Evolutionary conservation across 1,284 basidiomycete genomes (phyloP), one percentile per base, ranked within the genome.

Genomic region (Agroathelia rolfsii): DNA sequence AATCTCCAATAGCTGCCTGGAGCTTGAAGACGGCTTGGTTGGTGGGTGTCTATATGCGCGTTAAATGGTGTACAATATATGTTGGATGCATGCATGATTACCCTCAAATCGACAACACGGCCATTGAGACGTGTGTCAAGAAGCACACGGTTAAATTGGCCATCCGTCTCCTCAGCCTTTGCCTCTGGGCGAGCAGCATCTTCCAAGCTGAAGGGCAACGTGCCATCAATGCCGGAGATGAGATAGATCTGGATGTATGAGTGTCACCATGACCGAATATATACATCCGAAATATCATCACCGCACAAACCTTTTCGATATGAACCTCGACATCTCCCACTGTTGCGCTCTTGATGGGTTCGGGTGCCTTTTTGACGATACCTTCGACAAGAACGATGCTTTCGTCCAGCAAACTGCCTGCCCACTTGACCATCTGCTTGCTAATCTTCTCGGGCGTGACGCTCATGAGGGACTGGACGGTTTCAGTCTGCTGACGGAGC

Each of bases 381-480:
- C 81, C 82, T 59, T 95, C 82, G 6, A 96, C 83, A 20, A 92
- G 74, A 6, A 98, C 85, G 46, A 99, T 92, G 37, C 85, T 88
- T 63, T 99, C 95, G 43, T 77, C 69, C 22, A 80, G 66, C 31
- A 98, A 64, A 24, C 73, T 54, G 13, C 78, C 77, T 11, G 83
- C 76, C 82, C 86, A 98, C 60, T 94, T 97, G 35, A 90, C 75
- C 95, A 99, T 98, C 57, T 95, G 92, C 58, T 93, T 95, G 43
- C 90, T 96, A 11, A 98, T 72, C 49, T 81, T 82, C 38, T 80
- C 83, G 14, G 80, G 76, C 22, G 84, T 66, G 28, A 85, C 76
- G 24, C 71, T 65, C 30, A 96, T 64, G 11, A 97, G 65, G 24
- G 86, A 90, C 58, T 98, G 95, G 4, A 98, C 79, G 2, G 93